These are phyloP conservation scores for Cyclotella atomus DNA, from an alignment of 108 stramenopile species.

Conservation along the genomic window DNA sequence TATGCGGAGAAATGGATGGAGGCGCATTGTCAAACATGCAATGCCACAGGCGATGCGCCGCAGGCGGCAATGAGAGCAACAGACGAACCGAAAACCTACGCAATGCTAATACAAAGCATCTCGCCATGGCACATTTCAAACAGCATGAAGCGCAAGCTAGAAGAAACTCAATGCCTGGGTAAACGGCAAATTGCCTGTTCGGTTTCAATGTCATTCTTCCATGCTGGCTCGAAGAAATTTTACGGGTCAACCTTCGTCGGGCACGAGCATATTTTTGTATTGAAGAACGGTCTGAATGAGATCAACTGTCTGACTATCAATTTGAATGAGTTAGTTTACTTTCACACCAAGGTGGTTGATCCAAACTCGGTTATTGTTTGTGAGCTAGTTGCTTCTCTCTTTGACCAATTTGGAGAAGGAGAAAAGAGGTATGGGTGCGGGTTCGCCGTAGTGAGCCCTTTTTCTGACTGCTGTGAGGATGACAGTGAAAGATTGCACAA, in stretches of 20 bases:
- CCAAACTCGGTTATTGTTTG: constrained; percentile 20
- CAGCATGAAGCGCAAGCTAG: constrained; percentile 16
- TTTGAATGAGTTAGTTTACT: constrained; percentile 31
- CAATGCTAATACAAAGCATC: constrained; percentile 7
- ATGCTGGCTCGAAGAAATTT: constrained; percentile 12
- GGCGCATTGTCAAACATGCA: background rate
- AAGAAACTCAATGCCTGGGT: constrained; percentile 1
- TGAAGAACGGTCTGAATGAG: constrained; percentile 8
- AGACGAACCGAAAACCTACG: constrained; percentile 14
- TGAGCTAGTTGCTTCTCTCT: constrained; percentile 17
- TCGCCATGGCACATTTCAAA: constrained; percentile 22
- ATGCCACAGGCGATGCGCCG: background rate
- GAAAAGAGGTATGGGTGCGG: constrained; percentile 25
- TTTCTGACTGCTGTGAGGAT: background rate
- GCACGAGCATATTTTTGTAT: constrained; percentile 5
- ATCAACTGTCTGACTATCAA: background rate
- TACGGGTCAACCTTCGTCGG: constrained; percentile 35
- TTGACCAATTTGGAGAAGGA: background rate
- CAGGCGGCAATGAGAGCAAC: background rate
- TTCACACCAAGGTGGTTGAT: constrained; percentile 21
- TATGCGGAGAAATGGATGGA: background rate
- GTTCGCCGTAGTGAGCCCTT: constrained; percentile 27
- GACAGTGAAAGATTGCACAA: background rate
- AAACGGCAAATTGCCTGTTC: constrained; percentile 20
- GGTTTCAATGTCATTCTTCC: constrained; percentile 29